These are phyloP conservation scores for Leccinum subtestaceum DNA, from an alignment of 768 basidiomycete genomes.

Conservation along the genomic window DNA sequence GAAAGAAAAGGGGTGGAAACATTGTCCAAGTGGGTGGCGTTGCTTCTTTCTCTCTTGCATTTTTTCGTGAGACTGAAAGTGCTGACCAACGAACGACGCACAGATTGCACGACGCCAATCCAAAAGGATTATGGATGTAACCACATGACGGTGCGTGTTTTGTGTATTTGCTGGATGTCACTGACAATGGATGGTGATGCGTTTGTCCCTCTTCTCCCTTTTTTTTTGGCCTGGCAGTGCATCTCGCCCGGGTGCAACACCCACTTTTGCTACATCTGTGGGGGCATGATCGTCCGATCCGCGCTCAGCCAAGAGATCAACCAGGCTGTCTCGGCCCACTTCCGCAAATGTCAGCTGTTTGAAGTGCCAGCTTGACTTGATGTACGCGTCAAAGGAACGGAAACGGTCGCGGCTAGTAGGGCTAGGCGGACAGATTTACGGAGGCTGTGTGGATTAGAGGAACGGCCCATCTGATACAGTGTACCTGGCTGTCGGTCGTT, in stretches of 20 bases:
- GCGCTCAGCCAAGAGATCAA: slow-evolving; percentile 33
- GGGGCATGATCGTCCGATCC: slow-evolving; percentile 43
- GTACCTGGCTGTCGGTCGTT: not conserved
- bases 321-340: slow-evolving; percentile 33
- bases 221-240: slow-evolving; percentile 39
- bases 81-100: not conserved
- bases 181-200: not conserved
- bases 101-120: slow-evolving; percentile 48
- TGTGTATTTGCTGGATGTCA: not conserved
- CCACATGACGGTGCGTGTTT: slow-evolving; percentile 48
- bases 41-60: not conserved
- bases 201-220: not conserved
- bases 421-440: not conserved
- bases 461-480: not conserved
- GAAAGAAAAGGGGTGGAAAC: slow-evolving; percentile 57
- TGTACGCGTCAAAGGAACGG: not conserved
- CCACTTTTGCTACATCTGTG: slow-evolving; percentile 57
- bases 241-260: slow-evolving; percentile 57
- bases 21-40: slow-evolving; percentile 51
- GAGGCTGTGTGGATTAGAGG: not conserved
- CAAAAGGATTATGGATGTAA: slow-evolving; percentile 53
- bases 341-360: slow-evolving; percentile 34
- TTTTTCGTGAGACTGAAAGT: not conserved
- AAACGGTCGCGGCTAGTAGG: not conserved
- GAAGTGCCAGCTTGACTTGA: slow-evolving; percentile 29